Conservation (phyloP, 2,329 filamentous ascomycete genomes). For the Chaetomium sp. region DNA sequence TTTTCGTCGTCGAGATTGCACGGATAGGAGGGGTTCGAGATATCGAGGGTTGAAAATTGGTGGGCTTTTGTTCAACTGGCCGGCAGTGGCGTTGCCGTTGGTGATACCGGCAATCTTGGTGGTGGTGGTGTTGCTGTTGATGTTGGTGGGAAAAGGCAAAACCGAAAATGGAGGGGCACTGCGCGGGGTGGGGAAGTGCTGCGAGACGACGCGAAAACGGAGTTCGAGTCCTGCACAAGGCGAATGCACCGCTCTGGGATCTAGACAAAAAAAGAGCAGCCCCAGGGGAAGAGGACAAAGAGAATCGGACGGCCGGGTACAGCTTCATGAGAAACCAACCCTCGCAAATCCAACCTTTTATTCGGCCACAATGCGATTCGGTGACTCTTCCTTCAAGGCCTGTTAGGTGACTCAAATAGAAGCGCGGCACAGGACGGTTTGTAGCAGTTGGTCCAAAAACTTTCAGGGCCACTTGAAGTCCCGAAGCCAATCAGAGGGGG, state of each 20-base stretch:
- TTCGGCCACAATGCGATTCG: neutral
- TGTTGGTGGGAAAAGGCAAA: no score
- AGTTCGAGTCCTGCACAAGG: no score
- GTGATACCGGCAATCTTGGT: no score
- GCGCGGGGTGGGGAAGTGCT: neutral
- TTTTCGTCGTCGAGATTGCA: conserved; percentile 21
- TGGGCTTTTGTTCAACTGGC: conserved; percentile 1
- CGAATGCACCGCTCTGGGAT: no score
- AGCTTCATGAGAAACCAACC: conserved; percentile 12
- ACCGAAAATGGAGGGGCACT: no score
- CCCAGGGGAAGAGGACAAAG: no score
- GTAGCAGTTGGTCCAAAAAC: conserved; percentile 7
- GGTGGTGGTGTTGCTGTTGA: no score
- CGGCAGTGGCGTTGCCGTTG: conserved; percentile 7
- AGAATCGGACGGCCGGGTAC: no score
- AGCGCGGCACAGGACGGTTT: neutral
- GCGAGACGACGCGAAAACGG: conserved; percentile 2
- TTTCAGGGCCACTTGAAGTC: no score
- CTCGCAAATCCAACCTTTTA: neutral
- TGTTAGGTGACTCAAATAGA: neutral
- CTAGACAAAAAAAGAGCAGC: no score
- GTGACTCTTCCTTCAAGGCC: neutral
- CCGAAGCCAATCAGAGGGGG: no score
- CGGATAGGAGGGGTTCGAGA: conserved; percentile 9
- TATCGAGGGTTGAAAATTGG: neutral